These are phyloP conservation scores for Raddia guianensis DNA, from an alignment of 176 grass and related monocot species.

Conservation along the genomic window DNA sequence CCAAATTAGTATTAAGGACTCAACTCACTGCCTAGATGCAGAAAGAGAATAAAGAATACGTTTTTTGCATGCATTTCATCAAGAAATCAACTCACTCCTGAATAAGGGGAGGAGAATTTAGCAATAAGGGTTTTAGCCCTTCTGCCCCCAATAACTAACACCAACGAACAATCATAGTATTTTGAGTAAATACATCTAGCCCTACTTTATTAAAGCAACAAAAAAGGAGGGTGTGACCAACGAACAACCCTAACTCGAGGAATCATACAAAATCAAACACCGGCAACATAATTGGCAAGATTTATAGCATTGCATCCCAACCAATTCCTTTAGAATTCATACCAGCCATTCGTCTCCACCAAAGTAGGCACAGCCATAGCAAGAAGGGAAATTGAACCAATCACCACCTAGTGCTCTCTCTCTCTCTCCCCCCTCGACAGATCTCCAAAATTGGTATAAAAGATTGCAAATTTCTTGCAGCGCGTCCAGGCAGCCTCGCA, in stretches of 20 bases:
- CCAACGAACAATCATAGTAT: background rate
- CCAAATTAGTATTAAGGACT: no score
- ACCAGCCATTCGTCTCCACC: background rate
- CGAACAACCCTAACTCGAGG: background rate
- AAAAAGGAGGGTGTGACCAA: background rate
- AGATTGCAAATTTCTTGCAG: background rate
- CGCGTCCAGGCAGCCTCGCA: background rate
- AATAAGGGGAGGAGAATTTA: background rate
- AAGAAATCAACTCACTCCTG: background rate
- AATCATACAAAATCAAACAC: conserved; percentile 27
- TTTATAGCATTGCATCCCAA: background rate
- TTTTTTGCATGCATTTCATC: background rate
- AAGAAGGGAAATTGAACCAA: background rate
- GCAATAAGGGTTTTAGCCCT: background rate
- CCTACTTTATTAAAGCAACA: background rate
- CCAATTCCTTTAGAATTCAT: background rate
- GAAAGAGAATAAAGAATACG: background rate
- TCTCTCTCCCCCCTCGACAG: conserved; percentile 33
- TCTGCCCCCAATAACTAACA: background rate
- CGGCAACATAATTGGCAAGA: background rate
- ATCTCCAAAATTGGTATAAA: conserved; percentile 28
- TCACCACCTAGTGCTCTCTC: background rate
- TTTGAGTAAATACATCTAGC: background rate
- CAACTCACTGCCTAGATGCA: background rate
- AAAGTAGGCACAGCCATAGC: background rate